phyloP scores from a whole-genome alignment of 164 flowering plant species.

The Vitis labrusca region DNA sequence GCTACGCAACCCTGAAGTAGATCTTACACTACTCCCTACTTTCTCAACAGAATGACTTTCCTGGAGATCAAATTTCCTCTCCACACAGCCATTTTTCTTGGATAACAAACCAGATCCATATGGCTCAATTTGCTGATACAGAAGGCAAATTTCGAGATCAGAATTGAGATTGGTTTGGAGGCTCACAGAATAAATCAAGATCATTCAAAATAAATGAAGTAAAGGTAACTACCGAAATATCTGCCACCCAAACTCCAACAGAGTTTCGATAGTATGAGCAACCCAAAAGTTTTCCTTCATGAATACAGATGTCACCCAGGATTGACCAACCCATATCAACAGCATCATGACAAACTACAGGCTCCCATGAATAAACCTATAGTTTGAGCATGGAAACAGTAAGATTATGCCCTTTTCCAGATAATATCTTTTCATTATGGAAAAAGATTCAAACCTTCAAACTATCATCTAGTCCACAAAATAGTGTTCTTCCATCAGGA shows the following conservation, averaged over 20 bases:
- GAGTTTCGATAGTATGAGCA: conserved; percentile 70
- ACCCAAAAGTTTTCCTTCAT: conserved; percentile 75
- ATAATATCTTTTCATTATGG: background rate
- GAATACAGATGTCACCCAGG: conserved; percentile 71
- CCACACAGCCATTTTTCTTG: conserved; percentile 24
- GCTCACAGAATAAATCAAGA: too few species aligned
- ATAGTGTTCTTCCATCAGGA: conserved; percentile 85
- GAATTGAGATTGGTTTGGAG: too few species aligned
- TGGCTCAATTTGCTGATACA: conserved; percentile 57
- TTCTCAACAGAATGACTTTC: conserved; percentile 26
- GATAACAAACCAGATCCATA: conserved; percentile 43
- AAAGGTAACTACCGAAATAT: conserved; percentile 53
- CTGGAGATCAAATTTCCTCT: conserved; percentile 29
- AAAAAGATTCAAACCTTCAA: conserved; percentile 54
- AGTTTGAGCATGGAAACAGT: conserved; percentile 11
- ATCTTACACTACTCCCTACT: conserved; percentile 26
- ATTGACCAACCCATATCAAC: conserved; percentile 89
- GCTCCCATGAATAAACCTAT: conserved; percentile 94
- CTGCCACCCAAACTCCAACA: conserved; percentile 85
- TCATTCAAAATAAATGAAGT: background rate
- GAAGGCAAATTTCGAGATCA: background rate
- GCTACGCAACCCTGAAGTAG: conserved; percentile 27
- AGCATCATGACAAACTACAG: conserved; percentile 75
- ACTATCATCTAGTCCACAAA: conserved; percentile 76
- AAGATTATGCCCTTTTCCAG: background rate